Base-by-base conservation (phyloP, 257 asterid species). In the Solanum gandarillasii region DNA sequence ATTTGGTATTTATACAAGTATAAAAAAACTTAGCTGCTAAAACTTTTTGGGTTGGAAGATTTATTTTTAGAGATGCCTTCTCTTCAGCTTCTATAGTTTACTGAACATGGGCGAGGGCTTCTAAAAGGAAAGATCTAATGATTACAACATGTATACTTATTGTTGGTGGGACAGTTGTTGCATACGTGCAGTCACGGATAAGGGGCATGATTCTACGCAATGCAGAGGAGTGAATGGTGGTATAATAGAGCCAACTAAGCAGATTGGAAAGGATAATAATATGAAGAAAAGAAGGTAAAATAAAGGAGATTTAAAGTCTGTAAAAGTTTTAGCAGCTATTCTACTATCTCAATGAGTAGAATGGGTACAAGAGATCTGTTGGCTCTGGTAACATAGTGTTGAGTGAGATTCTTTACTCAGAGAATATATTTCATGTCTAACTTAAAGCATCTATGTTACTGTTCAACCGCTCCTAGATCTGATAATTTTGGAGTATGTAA, bases 31-130 rank as follows among this genome's bases (percentile, higher is more conserved):
- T 82, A 20, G 52, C 91, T 87, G 84, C 89, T 90, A 87, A 87
- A 74, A 87, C 71, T 89, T 92, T 62, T 89, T 91, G 87, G 87
- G 83, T 73, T 90, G 86, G 88, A 88, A 92, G 92, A 86, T 88
- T 55, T 87, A 88, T 89, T 90, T 86, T 73, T 74, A 76, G 88
- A 86, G 73, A 97, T 97, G 98, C 96, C 98, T 86, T 95, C 98
- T 75, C 99, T 95, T 91, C 98, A 97, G 93, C 98, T 96, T 90
- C 91, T 95, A 90, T 96, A 95, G 94, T 92, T 97, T 91, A 94
- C 98, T 78, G 98, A 95, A 89, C 97, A 91, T 92, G 98, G 99
- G 39, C 94, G 96, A 87, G 97, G 92, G 91, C 98, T 88, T 96
- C 99, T 29, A 95, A 98, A 92, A 95, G 97, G 95, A 97, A 92